Evolutionary conservation across 495 filamentous ascomycete genomes (phyloP), one percentile per base, ranked within the genome.

Genomic region (Apodospora peruviana): DNA sequence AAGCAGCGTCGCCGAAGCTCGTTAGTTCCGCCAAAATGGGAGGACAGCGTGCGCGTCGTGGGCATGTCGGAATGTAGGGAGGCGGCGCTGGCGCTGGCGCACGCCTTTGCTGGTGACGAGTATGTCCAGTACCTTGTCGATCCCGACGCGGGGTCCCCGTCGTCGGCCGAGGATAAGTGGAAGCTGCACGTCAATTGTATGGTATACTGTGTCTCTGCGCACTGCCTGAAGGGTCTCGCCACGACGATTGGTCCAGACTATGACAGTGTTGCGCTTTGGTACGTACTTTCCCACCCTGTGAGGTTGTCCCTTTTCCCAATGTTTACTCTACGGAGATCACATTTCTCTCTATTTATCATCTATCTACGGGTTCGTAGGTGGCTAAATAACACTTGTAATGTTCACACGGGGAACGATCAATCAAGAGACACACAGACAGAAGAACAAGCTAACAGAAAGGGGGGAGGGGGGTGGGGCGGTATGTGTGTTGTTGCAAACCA

Each of bases 191-290:
- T 84, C 40, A 74, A 81, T 53, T 86, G 89, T 51, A 74, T 89
- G 60, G 79, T 82, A 42, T 87, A 87, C 67, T 73, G 87, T 51
- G 81, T 83, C 29, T 80, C 85, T 25, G 81, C 85, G 43, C 86
- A 88, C 60, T 78, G 76, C 61, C 72, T 85, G 48, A 83, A 79
- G 44, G 87, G 87, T 18, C 54, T 89, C 37, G 87, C 82, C 35
- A 82, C 84, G 19, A 81, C 81, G 18, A 79, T 85, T 57, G 87
- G 87, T 2, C 77, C 81, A 38, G 76, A 89, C 54, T 88, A 83
- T 62, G 87, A 85, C 59, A 79, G 76, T 47, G 83, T 90, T 45
- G 85, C 85, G 48, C 73, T 91, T 32, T 91, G 87, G 87, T 90
- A 74, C 65, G 82, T 40, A n/a, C n/a, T n/a, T n/a, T 48, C 37